Evolutionary conservation across 176 grass and related monocot species (phyloP), one percentile per base, ranked within the genome.

Genomic region (Aegilops umbellulata): DNA sequence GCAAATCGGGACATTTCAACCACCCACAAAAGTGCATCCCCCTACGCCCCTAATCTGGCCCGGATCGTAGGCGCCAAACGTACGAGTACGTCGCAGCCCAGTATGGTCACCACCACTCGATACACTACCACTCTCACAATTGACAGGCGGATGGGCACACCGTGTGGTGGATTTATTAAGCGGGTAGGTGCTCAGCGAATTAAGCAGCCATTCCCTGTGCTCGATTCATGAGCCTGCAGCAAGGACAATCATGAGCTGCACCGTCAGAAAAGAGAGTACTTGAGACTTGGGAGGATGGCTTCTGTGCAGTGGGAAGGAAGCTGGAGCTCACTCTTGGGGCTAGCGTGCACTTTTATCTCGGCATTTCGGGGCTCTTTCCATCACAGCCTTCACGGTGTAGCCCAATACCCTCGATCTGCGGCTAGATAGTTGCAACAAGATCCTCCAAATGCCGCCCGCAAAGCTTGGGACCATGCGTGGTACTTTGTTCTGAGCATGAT

Each of bases 1-100:
- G 3, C 80, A 42, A 84, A 80, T 22, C 20, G 35, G 29, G 83
- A 87, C 89, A 19, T 67, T 41, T 74, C 84, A 90, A 60, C 85
- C 6, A 80, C 76, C 68, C 6, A 47, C 10, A 53, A 83, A 84
- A 74, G 80, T 0, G 34, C 80, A 22, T 42, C 65, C 10, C 67
- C 29, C 57, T 47, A 11, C 13, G 15, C 66, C 22, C 51, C 7
- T 62, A 23, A 73, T 78, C 70, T n/a, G 20, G 7, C 17, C 5
- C 73, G 23, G 3, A 83, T 64, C 19, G 4, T 44, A 51, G 16
- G 36, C 8, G 44, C 20, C 31, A 26, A 72, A 74, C 55, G 55
- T 58, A n/a, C n/a, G n/a, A n/a, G n/a, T n/a, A n/a, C n/a, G n/a
- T n/a, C n/a, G n/a, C n/a, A n/a, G n/a, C n/a, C n/a, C n/a, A n/a